Base-by-base conservation (phyloP, 495 filamentous ascomycete species). In the Aspergillus carlsbadensis region DNA sequence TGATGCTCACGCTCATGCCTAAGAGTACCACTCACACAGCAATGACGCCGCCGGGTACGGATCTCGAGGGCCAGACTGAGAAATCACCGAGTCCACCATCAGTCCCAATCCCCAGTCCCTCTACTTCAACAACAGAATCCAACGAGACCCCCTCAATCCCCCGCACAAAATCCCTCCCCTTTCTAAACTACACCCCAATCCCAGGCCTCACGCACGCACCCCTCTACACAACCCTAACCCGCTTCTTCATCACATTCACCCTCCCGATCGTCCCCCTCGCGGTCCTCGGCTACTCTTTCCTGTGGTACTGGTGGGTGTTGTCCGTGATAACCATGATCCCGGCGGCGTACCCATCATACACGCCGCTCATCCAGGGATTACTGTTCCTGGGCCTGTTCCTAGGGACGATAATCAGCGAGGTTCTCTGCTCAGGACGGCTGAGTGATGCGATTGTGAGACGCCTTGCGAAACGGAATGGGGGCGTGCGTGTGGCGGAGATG, bases 271-370 rank as follows among this genome's bases (percentile, higher is more conserved):
- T 84, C 0, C 63, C 70, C 0, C 66, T 83, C 20, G 56, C 72
- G 5, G 71, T 85, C 1, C 49, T 81, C 14, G 70, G 75, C 17
- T 87, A 81, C 65, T 77, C 69, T 49, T 86, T 85, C 57, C 61
- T 72, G 3, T 84, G 79, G 79, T 86, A 86, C 65, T 86, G 83
- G 83, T 86, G 82, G 82, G 66, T 87, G 10, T 58, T 85, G 6
- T 83, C 80, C 0, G 70, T 86, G 10, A 80, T 86, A 20, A 86
- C 84, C 3, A 75, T 83, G 70, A 67, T 84, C 7, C 84, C 84
- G 0, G 71, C 74, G 17, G 84, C 83, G n/a, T 87, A 87, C 56
- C 61, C 64, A 26, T 50, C 64, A 10, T 83, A 80, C 52, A 61
- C 64, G 0, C 78, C 81, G 5, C 65, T 84, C 13, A 79, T 81